Conservation (phyloP, 352 stramenopile genomes). For the Pythium phragmitis region DNA sequence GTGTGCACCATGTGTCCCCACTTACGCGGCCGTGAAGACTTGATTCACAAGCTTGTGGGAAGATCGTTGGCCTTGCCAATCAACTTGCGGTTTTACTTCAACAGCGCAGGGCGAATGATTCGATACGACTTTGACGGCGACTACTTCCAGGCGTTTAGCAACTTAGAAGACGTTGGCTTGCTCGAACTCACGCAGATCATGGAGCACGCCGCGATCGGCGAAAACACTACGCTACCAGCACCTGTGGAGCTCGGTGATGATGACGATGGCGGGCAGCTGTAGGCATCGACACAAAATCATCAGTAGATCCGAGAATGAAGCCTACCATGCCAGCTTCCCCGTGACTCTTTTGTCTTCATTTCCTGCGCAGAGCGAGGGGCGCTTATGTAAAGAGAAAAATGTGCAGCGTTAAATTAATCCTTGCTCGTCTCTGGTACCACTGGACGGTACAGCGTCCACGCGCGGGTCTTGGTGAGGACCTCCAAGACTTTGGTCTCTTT, state of each 20-base stretch:
- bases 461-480: slow-evolving; percentile 21
- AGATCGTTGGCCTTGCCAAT: slow-evolving; percentile 6
- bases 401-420: slow-evolving; percentile 17
- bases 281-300: background rate
- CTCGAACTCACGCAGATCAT: slow-evolving; percentile 18
- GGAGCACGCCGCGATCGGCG: slow-evolving; percentile 13
- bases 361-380: background rate
- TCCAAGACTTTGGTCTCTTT: slow-evolving; percentile 18
- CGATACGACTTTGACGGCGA: slow-evolving; percentile 22
- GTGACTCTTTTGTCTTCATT: background rate
- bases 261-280: background rate
- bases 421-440: background rate
- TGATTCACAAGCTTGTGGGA: slow-evolving; percentile 15
- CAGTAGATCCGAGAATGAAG: background rate
- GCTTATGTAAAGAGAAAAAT: too few relatives aligned
- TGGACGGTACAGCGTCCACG: slow-evolving; percentile 17
- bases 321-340: background rate
- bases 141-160: slow-evolving; percentile 15
- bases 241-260: slow-evolving; percentile 3
- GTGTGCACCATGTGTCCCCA: slow-evolving; percentile 17
- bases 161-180: slow-evolving; percentile 12
- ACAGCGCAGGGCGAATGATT: slow-evolving; percentile 4
- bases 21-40: slow-evolving; percentile 4
- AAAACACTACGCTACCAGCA: slow-evolving; percentile 14
- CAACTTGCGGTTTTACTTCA: slow-evolving; percentile 19